Conservation (phyloP, 768 basidiomycete genomes). For the Lactarius deliciosus region DNA sequence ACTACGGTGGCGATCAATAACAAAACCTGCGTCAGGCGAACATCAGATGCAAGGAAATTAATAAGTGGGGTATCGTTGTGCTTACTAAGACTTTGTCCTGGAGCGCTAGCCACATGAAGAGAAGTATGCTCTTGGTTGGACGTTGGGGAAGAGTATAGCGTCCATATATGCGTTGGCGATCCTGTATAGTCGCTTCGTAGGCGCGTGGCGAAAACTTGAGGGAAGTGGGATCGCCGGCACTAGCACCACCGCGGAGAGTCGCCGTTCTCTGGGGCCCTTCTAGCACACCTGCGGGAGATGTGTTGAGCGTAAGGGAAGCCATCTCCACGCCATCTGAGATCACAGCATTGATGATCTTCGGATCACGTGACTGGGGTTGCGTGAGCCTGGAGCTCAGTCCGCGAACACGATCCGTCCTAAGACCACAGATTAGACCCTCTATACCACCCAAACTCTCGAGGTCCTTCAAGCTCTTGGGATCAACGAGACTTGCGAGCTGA, state of each 20-base stretch:
- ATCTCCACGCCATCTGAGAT: too few relatives aligned
- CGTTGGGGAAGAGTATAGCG: slow-evolving; percentile 50
- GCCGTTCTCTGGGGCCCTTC: too few relatives aligned
- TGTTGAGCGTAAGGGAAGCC: too few relatives aligned
- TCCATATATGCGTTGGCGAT: slow-evolving; percentile 51
- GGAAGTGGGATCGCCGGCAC: not conserved
- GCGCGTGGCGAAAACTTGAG: not conserved
- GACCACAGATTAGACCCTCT: slow-evolving; percentile 59
- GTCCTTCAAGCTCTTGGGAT: slow-evolving; percentile 76
- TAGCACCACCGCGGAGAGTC: not conserved
- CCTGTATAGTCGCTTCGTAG: slow-evolving; percentile 38
- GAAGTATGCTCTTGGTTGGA: slow-evolving; percentile 47
- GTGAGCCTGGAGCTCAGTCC: slow-evolving; percentile 48
- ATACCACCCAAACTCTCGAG: slow-evolving; percentile 78
- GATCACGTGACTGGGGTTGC: slow-evolving; percentile 6
- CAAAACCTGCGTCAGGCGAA: slow-evolving; percentile 62
- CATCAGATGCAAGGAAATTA: slow-evolving; percentile 32
- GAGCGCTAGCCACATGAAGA: slow-evolving; percentile 60
- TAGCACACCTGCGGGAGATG: too few relatives aligned
- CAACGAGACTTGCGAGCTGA: slow-evolving; percentile 74
- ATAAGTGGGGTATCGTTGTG: slow-evolving; percentile 23
- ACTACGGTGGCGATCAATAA: slow-evolving; percentile 81
- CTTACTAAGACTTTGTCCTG: slow-evolving; percentile 63
- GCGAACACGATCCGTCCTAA: slow-evolving; percentile 61
- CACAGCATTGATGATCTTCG: not conserved